Percentiles rank a stretch among this genome's conserved stretches.
Evolutionary conservation across 371 early-diverging fungal species (phyloP).

Genomic region (Chytridium lagenaria): DNA sequence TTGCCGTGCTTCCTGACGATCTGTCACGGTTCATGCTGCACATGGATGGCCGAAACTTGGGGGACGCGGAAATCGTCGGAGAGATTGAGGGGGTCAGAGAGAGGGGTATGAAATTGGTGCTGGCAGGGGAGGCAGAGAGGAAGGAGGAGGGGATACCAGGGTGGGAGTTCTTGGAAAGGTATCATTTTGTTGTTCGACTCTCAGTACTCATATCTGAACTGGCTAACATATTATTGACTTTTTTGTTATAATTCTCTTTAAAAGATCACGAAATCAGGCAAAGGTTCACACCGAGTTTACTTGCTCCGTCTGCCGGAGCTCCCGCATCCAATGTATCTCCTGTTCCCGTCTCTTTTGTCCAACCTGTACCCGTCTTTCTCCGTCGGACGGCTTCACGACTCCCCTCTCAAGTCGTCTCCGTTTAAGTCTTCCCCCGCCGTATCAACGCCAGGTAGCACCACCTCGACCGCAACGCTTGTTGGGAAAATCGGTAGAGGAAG

Average conservation of each 20-base stretch:
- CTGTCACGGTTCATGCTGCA: not conserved
- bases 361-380: conserved; percentile 7
- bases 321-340: conserved; percentile 8
- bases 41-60: not conserved
- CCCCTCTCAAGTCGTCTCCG: not conserved
- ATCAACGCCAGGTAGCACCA: not conserved
- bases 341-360: not conserved
- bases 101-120: not conserved
- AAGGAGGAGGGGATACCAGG: not conserved
- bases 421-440: not conserved
- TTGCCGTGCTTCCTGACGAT: conserved; percentile 13
- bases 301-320: not conserved
- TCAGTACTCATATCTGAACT: not conserved
- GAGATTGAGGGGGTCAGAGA: not conserved
- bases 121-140: not conserved
- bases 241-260: not conserved
- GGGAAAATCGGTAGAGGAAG: not conserved
- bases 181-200: not conserved
- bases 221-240: not conserved
- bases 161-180: conserved; percentile 6
- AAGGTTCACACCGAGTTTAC: not conserved
- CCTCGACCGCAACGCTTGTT: not conserved
- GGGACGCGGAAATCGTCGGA: conserved; percentile 1
- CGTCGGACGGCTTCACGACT: not conserved
- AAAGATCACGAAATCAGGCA: not conserved